Base-by-base conservation (phyloP, 805 yeast species). In the Saccharomyces paradoxus region DNA sequence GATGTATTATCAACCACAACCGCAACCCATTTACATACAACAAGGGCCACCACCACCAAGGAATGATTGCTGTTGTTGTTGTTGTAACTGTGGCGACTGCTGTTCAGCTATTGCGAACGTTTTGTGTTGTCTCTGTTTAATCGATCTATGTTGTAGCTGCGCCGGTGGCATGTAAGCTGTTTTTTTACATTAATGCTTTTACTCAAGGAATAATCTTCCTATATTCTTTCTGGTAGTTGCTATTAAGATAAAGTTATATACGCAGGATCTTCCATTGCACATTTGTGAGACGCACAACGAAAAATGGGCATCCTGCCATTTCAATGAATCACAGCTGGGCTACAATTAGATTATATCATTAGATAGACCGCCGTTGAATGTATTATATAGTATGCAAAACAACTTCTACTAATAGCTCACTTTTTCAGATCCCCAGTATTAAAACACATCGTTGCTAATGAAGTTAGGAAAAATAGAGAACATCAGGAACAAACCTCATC, bases 21-120 rank as follows among this genome's bases (percentile, higher is more conserved):
- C 26, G 7, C 59, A 56, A 17, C 59, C 59, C 2, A 53, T 54
- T 17, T 56, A 54, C 51, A 37, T 54, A 13, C 59, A 55, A 48
- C 59, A 56, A 31, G 48, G 48, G 14, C 55, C 52, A 8, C 58
- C 56, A 3, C 54, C 41, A 12, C 21, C 37, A 13, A 41, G 41
- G 9, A 22, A 52, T n/a, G 47, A 48, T 28, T 30, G 57, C 41
- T 54, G 59, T 21, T 54, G 55, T 21, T 24, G 48, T 12, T 53
- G 52, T 26, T 53, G 55, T 28, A 41, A 30, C 22, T 32, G 44
- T 21, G 44, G 44, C 12, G 44, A 37, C 24, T 37, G 44, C 24
- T 37, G 44, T 9, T 37, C 44, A 17, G 44, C 44, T 13, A 37
- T 37, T 37, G 44, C 44, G 4, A 37, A 37, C 22, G 44, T 48